These are phyloP conservation scores for Lophiotrema nucula DNA, from an alignment of 495 filamentous ascomycete species.

Conservation along the genomic window DNA sequence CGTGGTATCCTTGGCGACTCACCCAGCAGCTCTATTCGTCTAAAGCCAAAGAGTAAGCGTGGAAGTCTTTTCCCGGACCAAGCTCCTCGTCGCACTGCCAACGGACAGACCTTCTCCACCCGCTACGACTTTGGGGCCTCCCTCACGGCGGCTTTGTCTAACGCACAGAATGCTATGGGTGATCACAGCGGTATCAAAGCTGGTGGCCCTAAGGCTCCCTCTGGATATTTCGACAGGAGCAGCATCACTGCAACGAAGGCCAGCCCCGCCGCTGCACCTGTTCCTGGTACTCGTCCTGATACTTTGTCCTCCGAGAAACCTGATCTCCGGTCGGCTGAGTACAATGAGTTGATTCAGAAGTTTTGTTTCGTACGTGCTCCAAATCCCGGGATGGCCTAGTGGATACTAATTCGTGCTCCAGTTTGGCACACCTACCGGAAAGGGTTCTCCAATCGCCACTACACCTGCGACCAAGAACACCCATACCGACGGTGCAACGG, in stretches of 20 bases:
- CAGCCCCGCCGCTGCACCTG: slow-evolving; percentile 17
- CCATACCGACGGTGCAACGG: slow-evolving; percentile 31
- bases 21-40: slow-evolving; percentile 40
- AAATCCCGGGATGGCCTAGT: slow-evolving; percentile 26
- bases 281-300: slow-evolving; percentile 33
- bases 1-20: slow-evolving; percentile 56
- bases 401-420: slow-evolving; percentile 37
- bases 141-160: slow-evolving; percentile 76
- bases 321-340: slow-evolving; percentile 74
- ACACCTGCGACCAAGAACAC: slow-evolving; percentile 26
- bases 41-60: slow-evolving; percentile 41
- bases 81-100: slow-evolving; percentile 55
- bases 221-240: slow-evolving; percentile 35
- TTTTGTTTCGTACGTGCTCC: slow-evolving; percentile 93
- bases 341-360: slow-evolving; percentile 92
- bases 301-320: slow-evolving; percentile 55
- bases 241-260: slow-evolving; percentile 23
- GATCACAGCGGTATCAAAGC: slow-evolving; percentile 48
- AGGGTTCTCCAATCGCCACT: slow-evolving; percentile 29
- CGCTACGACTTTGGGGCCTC: slow-evolving; percentile 94
- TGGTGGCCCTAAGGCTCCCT: slow-evolving; percentile 8
- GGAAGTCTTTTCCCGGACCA: slow-evolving; percentile 37
- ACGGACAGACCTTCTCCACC: slow-evolving; percentile 78
- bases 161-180: slow-evolving; percentile 53
- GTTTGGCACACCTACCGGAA: slow-evolving; percentile 40